A percentile compares a stretch with the other conserved stretches of the same genome.
phyloP scores from a whole-genome alignment of 1,284 basidiomycete species.

The Puccinia polysora region DNA sequence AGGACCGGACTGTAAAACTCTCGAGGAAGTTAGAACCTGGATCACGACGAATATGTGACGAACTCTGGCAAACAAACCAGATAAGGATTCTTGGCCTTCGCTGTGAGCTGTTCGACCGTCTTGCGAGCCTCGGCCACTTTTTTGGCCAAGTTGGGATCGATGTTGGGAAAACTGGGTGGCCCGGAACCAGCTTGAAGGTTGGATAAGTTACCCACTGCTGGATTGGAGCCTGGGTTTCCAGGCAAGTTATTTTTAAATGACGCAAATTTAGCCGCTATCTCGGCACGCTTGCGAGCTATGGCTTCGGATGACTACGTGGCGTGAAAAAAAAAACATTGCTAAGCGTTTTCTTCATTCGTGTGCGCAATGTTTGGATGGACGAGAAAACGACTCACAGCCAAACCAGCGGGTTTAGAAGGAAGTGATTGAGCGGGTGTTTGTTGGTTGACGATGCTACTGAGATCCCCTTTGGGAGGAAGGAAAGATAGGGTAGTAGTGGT shows the following conservation, averaged over 20 bases:
- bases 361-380: not conserved
- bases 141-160: conserved; percentile 22
- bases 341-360: too few relatives aligned
- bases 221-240: not conserved
- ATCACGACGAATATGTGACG: not conserved
- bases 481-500: conserved; percentile 11
- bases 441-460: conserved; percentile 1
- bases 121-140: conserved; percentile 30
- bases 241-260: conserved; percentile 4
- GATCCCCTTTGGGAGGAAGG: conserved; percentile 27
- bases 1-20: conserved; percentile 35
- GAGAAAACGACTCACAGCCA: conserved; percentile 1
- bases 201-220: too few relatives aligned
- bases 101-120: conserved; percentile 10
- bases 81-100: conserved; percentile 62
- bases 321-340: too few relatives aligned
- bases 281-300: conserved; percentile 21
- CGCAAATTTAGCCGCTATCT: conserved; percentile 24
- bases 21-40: too few relatives aligned
- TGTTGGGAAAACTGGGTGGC: too few relatives aligned
- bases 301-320: not conserved
- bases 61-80: conserved; percentile 58
- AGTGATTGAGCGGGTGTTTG: not conserved
- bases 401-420: not conserved
- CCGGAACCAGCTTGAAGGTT: too few relatives aligned